Base-by-base conservation (phyloP, 2,329 filamentous ascomycete species). In the Chalaropsis ovoidea region DNA sequence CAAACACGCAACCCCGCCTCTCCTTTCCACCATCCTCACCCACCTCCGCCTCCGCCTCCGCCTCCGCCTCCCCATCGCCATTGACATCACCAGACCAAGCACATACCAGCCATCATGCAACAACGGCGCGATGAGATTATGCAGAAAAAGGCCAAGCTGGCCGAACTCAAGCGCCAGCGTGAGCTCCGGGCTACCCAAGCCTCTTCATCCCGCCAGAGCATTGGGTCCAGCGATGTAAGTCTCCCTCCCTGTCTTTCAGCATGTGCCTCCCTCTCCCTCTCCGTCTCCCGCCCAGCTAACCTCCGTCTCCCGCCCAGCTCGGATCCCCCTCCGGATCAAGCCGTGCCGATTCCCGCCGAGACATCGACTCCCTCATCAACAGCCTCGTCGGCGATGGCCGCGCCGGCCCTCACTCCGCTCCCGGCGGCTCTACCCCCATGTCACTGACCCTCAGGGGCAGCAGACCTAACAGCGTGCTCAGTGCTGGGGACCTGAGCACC, bases 91-190 rank as follows among this genome's bases (percentile, higher is more conserved):
- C 31, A 65, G 31, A 43, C 41, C 49, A 39, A 60, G 15, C 49
- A 45, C 62, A 17, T 31, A 27, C 10, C 22, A 63, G 27, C 10
- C 22, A 62, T 15, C 42, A 68, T 68, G 81, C 85, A 87, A 78
- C 87, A 92, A 81, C 88, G 92, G 72, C 88, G 90, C 79, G 91
- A 96, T 80, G 94, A 99, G 80, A 96, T 99, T 71, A 80, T 94
- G 71, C 92, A 91, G 71, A 99, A 99, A 79, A 93, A 90, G 80
- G 93, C 92, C 69, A 96, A 94, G 81, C 90, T 99, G 72, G 92
- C 90, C 62, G 94, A 97, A 81, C 83, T 99, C 70, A 96, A 96
- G 79, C 85, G 89, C 69, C 91, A 96, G 78, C 85, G 94, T 71
- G 91, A 95, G 75, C 79, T 93, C 71, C 84, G 92, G 67, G 84